A percentile compares a stretch with the other conserved stretches of the same genome.
These are phyloP conservation scores for Paulownia fortunei DNA, from an alignment of 257 asterid genomes.

Conservation along the genomic window DNA sequence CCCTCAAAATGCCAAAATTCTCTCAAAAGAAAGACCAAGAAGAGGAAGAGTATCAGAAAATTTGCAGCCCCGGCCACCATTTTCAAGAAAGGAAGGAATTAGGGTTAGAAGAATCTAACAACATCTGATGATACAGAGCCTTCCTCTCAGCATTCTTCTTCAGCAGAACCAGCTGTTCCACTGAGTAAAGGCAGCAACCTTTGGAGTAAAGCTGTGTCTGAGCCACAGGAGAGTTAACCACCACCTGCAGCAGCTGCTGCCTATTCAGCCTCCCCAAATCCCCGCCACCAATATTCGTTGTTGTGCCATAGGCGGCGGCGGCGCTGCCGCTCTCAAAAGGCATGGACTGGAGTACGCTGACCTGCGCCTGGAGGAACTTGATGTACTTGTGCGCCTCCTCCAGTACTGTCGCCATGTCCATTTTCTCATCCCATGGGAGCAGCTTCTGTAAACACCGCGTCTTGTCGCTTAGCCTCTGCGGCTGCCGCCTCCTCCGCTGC, in stretches of 20 bases:
- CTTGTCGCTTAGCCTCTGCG: conserved; percentile 60
- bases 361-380: conserved; percentile 77
- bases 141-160: conserved; percentile 44
- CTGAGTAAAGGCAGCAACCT: conserved; percentile 68
- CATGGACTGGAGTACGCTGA: conserved; percentile 66
- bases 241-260: conserved; percentile 71
- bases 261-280: conserved; percentile 53
- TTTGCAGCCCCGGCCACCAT: neutral
- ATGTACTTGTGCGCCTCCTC: conserved; percentile 83
- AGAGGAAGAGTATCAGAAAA: neutral
- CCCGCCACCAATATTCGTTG: conserved; percentile 18
- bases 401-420: conserved; percentile 74
- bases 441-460: conserved; percentile 54
- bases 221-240: conserved; percentile 67
- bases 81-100: conserved; percentile 23
- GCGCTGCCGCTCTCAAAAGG: conserved; percentile 40
- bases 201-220: conserved; percentile 59
- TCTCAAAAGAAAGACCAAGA: neutral
- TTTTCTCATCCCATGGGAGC: conserved; percentile 62
- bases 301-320: neutral
- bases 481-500: conserved; percentile 27
- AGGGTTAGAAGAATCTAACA: conserved; percentile 31
- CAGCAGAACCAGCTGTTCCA: conserved; percentile 58
- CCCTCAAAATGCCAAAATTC: neutral
- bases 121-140: conserved; percentile 27